Evolutionary conservation across 73 alveolate species (phyloP).

Genomic region (Paramecium pentaurelia): DNA sequence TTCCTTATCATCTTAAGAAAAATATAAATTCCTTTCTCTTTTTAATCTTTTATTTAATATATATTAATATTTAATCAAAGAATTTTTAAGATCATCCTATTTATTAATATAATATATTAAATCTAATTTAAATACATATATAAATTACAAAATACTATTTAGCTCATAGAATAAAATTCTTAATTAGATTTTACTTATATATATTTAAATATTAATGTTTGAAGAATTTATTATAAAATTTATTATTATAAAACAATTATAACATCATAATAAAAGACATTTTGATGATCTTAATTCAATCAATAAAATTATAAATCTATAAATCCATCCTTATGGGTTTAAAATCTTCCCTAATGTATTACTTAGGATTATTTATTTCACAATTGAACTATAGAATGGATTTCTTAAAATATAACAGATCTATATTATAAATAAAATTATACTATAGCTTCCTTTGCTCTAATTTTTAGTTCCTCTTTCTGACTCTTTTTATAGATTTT

Average conservation of each 20-base stretch:
- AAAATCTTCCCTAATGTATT: background rate
- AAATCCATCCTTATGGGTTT: background rate
- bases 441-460: conserved; percentile 3
- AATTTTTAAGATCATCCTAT: too few species aligned
- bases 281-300: conserved; percentile 40
- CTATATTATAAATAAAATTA: background rate
- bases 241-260: background rate
- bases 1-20: background rate
- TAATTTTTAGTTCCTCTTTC: background rate
- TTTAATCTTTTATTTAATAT: too few species aligned
- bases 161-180: background rate
- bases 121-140: too few species aligned
- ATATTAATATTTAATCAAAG: too few species aligned
- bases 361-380: background rate
- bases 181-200: background rate
- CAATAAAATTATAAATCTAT: background rate
- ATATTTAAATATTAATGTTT: background rate
- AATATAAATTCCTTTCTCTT: too few species aligned
- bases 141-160: too few species aligned
- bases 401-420: background rate
- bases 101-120: too few species aligned
- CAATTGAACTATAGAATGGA: background rate
- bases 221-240: background rate
- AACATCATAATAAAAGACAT: conserved; percentile 22
- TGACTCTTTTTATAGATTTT: background rate